Conservation (phyloP, 2,329 filamentous ascomycete species). For the Penicillium hordei region DNA sequence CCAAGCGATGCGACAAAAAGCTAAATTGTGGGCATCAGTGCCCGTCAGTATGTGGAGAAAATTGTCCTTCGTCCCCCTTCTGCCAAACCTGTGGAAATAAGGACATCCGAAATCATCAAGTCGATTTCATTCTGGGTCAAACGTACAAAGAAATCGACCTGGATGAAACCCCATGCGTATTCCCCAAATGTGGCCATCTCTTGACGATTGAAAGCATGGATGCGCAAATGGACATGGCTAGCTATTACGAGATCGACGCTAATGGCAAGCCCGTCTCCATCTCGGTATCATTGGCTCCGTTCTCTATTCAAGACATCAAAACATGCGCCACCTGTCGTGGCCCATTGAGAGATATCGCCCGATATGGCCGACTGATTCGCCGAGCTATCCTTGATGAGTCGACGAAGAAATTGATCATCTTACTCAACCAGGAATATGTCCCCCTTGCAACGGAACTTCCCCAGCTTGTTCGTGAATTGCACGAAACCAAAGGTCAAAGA, state of each 20-base stretch:
- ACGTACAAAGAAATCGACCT: constrained; percentile 60
- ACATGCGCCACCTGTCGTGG: constrained; percentile 62
- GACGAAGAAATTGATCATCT: constrained; percentile 64
- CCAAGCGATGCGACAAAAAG: constrained; percentile 54
- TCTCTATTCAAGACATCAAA: constrained; percentile 53
- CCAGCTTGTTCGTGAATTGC: constrained; percentile 26
- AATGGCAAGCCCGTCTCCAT: constrained; percentile 27
- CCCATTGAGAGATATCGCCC: constrained; percentile 56
- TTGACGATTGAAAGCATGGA: constrained; percentile 62
- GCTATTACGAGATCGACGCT: constrained; percentile 31
- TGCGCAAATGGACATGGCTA: constrained; percentile 55
- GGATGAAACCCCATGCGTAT: constrained; percentile 60
- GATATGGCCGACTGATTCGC: constrained; percentile 64
- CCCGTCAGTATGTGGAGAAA: constrained; percentile 65
- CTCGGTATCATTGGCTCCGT: constrained; percentile 42
- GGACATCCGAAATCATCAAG: constrained; percentile 48
- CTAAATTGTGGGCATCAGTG: constrained; percentile 64
- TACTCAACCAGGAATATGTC: constrained; percentile 48
- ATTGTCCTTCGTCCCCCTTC: constrained; percentile 53
- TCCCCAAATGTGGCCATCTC: constrained; percentile 65
- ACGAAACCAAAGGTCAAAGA: constrained; percentile 4
- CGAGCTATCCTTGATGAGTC: constrained; percentile 62
- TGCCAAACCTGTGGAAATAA: constrained; percentile 57
- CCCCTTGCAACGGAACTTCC: constrained; percentile 41
- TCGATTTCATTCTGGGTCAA: constrained; percentile 58